Conservation (phyloP, 2,329 filamentous ascomycete species). For the Paraconiothyrium sp. region DNA sequence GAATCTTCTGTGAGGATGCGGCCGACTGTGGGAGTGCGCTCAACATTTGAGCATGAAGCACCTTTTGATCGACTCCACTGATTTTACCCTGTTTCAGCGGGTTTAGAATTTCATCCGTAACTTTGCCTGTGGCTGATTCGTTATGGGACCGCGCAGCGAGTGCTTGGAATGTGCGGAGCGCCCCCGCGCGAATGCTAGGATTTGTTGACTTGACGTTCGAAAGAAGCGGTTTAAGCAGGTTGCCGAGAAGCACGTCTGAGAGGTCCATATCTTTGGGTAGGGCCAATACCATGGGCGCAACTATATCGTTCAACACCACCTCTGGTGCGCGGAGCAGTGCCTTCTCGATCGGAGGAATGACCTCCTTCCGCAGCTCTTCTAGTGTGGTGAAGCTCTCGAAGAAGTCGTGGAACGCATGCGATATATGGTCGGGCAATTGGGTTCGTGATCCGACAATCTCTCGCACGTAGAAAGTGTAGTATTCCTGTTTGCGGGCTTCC, state of each 20-base stretch:
- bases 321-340: constrained; percentile 88
- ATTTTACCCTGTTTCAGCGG: constrained; percentile 87
- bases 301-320: constrained; percentile 81
- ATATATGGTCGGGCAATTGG: constrained; percentile 75
- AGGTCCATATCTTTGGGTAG: constrained; percentile 78
- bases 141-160: constrained; percentile 72
- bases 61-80: constrained; percentile 83
- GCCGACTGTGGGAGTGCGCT: constrained; percentile 63
- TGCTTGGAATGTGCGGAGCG: constrained; percentile 76
- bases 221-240: constrained; percentile 86
- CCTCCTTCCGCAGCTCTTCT: constrained; percentile 77
- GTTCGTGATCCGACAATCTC: constrained; percentile 84
- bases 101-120: constrained; percentile 78
- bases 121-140: constrained; percentile 68
- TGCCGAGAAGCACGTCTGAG: constrained; percentile 74
- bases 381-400: constrained; percentile 77
- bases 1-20: constrained; percentile 72
- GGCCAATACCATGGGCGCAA: constrained; percentile 76
- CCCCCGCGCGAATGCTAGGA: constrained; percentile 76
- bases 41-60: constrained; percentile 84
- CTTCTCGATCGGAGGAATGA: constrained; percentile 88
- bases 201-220: constrained; percentile 93
- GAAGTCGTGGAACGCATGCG: constrained; percentile 80
- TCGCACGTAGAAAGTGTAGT: constrained; percentile 83
- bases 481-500: constrained; percentile 72